Base-by-base conservation (phyloP, 2,329 filamentous ascomycete species). In the Colletotrichum falcatum region DNA sequence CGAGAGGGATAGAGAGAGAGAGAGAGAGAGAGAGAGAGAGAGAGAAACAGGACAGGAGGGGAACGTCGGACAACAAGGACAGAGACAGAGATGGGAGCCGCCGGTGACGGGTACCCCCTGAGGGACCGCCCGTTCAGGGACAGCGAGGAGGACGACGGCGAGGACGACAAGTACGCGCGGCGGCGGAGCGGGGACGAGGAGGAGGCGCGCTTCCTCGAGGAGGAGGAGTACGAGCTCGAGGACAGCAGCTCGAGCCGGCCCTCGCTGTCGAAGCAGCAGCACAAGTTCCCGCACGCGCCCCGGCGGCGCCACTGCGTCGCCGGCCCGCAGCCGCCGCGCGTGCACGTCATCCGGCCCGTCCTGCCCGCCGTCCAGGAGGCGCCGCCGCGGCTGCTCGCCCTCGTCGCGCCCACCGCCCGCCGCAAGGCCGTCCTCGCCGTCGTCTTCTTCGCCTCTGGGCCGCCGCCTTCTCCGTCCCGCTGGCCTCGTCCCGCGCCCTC, bases 81-180 rank as follows among this genome's bases (percentile, higher is more conserved):
- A 42, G 16, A 42, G 26, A 48, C 18, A 20, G 51, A 18, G 16
- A 68, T 68, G 65, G 65, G 65, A 44, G 60, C 60, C 44, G 53
- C 60, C 44, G 64, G 63, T 14, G 63, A 70, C 30, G 67, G 9
- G 42, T 35, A 39, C 63, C 63, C 63, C 16, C 58, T 28, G 30
- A 51, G 51, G 51, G 51, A 55, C 44, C 63, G 35, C n/a, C 67
- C 67, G 8, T 70, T 70, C 67, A 70, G 48, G 20, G 67, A 70
- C 67, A 65, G 49, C 26, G 30, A 59, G 37, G 33, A 61, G 61
- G 66, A 60, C 30, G 42, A 61, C 54, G 66, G 37, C 18, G 42
- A 8, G 46, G 42, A 48, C 44, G 58, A 60, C 58, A 35, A 44
- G 58, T 49, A 39, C 65, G 53, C 63, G 49, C 18, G 39, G 28